Conservation (phyloP, 495 filamentous ascomycete species). For the Xylaria bambusicola region DNA sequence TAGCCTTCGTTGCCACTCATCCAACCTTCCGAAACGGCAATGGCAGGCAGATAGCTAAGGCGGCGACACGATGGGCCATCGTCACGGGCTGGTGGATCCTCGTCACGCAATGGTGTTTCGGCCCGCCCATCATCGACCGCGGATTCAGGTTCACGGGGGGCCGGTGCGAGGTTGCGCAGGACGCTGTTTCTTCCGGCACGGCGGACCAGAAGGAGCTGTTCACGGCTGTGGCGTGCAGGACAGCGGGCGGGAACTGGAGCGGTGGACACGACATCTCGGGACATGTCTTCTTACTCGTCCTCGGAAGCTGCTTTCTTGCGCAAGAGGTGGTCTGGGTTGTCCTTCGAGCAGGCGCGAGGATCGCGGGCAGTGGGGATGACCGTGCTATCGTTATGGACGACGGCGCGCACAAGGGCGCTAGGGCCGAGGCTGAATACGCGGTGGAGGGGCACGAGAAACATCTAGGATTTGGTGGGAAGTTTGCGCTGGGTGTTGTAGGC, state of each 20-base stretch:
- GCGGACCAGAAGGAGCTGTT: conserved; percentile 53
- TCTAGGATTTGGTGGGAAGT: conserved; percentile 47
- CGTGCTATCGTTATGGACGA: conserved; percentile 60
- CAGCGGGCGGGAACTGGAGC: conserved; percentile 76
- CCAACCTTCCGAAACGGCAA: conserved; percentile 45
- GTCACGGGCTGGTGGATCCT: conserved; percentile 74
- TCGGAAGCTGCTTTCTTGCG: conserved; percentile 75
- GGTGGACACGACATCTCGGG: conserved; percentile 94
- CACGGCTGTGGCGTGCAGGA: conserved; percentile 79
- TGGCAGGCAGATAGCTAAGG: conserved; percentile 47
- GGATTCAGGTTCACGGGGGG: conserved; percentile 82
- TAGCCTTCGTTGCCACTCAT: conserved; percentile 62
- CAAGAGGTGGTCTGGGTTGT: conserved; percentile 74
- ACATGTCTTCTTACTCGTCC: conserved; percentile 88
- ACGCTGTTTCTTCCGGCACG: conserved; percentile 27
- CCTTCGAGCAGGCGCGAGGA: conserved; percentile 35
- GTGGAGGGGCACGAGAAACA: conserved; percentile 27
- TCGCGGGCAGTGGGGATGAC: conserved; percentile 50
- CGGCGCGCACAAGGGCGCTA: conserved; percentile 57
- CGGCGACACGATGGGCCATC: conserved; percentile 64
- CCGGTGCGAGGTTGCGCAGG: conserved; percentile 60
- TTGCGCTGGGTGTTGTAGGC: conserved; percentile 55
- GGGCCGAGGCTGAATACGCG: conserved; percentile 36
- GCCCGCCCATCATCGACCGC: conserved; percentile 83
- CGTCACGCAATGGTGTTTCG: conserved; percentile 96